These are phyloP conservation scores for Hanseniaspora clermontiae DNA, from an alignment of 805 yeast genomes.

Conservation along the genomic window DNA sequence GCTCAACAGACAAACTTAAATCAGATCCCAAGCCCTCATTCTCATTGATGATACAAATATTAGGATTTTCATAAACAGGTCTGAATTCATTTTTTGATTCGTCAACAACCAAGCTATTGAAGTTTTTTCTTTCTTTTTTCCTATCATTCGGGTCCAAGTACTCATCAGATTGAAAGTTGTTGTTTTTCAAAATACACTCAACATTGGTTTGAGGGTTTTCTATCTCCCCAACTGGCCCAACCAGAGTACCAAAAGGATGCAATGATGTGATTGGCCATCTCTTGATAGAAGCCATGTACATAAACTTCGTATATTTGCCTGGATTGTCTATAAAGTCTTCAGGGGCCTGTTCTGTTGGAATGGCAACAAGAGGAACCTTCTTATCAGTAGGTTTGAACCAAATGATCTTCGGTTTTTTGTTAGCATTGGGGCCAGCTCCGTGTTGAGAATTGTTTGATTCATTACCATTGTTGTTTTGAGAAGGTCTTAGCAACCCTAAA, in stretches of 20 bases:
- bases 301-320: constrained; percentile 62
- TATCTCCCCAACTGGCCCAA: constrained; percentile 72
- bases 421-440: constrained; percentile 19
- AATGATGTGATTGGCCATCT: constrained; percentile 98
- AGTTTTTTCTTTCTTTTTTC: constrained; percentile 21
- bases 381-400: constrained; percentile 99
- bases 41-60: constrained; percentile 51
- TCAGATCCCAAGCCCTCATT: constrained; percentile 46
- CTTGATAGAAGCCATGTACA: constrained; percentile 89
- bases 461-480: constrained; percentile 36
- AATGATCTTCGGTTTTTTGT: constrained; percentile 78
- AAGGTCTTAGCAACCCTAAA: constrained; percentile 83
- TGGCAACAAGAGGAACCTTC: constrained; percentile 93
- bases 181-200: constrained; percentile 79
- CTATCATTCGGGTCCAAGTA: constrained; percentile 40
- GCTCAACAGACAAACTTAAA: constrained; percentile 70
- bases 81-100: constrained; percentile 29
- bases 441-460: constrained; percentile 16
- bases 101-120: constrained; percentile 17
- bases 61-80: constrained; percentile 45
- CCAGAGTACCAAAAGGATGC: constrained; percentile 93
- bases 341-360: constrained; percentile 97
- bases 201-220: constrained; percentile 68
- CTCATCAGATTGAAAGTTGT: constrained; percentile 70
- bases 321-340: constrained; percentile 87